Evolutionary conservation across 108 stramenopile species (phyloP).

Genomic region (Nitzschia palea): DNA sequence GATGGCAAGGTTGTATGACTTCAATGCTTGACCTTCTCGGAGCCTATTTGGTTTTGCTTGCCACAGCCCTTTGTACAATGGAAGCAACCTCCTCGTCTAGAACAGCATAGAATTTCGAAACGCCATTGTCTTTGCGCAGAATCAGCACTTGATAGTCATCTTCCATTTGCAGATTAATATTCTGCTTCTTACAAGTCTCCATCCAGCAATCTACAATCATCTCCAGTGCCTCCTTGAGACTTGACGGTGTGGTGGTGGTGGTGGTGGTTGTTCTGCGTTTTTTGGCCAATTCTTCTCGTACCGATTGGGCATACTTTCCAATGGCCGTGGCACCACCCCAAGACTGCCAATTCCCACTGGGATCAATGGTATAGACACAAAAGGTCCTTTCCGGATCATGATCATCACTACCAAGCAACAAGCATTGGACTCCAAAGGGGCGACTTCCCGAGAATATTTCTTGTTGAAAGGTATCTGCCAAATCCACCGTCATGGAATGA

Average conservation of each 20-base stretch:
- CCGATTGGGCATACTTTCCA: constrained; percentile 22
- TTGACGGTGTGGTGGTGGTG: background rate
- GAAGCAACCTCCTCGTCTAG: background rate
- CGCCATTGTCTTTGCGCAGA: constrained; percentile 1
- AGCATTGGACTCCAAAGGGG: constrained; percentile 32
- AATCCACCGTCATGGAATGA: constrained; percentile 21
- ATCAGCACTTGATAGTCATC: constrained; percentile 28
- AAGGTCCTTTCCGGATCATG: constrained; percentile 4
- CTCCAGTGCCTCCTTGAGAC: constrained; percentile 10
- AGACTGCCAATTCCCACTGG: constrained; percentile 34
- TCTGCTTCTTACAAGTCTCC: constrained; percentile 11
- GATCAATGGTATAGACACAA: constrained; percentile 36
- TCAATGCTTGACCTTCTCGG: no score
- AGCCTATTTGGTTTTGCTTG: background rate
- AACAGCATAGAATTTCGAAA: background rate
- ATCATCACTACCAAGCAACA: constrained; percentile 28
- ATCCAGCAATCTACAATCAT: constrained; percentile 21
- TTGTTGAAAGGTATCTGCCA: constrained; percentile 14
- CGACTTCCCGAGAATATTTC: constrained; percentile 14
- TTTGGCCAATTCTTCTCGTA: constrained; percentile 18
- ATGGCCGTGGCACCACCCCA: constrained; percentile 37
- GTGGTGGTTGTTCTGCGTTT: no score
- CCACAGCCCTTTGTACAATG: background rate
- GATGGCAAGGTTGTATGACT: background rate
- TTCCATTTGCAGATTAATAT: background rate